Conservation (phyloP, 177 flowering plant species). For the Vitis hybrid region DNA sequence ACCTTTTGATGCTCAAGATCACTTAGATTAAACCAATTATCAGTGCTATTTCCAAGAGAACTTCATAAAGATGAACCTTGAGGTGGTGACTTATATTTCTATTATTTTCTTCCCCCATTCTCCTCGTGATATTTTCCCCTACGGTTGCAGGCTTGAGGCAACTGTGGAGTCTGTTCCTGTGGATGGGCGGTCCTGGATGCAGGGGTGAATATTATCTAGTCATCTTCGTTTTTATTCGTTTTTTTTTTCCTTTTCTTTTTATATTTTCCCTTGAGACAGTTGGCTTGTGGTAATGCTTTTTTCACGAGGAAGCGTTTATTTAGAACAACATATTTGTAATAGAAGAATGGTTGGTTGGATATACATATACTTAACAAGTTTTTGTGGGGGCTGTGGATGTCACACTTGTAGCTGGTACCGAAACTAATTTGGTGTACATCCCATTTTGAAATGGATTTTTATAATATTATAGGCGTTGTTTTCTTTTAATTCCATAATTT, state of each 20-base stretch:
- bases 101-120: background rate
- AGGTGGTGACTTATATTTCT: background rate
- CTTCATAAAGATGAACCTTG: no score
- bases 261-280: slow-evolving; percentile 8
- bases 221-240: background rate
- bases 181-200: slow-evolving; percentile 45
- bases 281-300: slow-evolving; percentile 11
- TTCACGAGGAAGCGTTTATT: background rate
- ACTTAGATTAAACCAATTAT: no score
- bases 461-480: background rate
- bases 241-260: slow-evolving; percentile 6
- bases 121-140: background rate
- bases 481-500: no score
- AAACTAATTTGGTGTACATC: background rate
- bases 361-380: background rate
- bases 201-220: slow-evolving; percentile 48
- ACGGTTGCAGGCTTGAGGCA: slow-evolving; percentile 37
- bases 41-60: no score
- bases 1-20: no score
- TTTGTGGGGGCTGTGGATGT: slow-evolving; percentile 10
- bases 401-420: slow-evolving; percentile 1
- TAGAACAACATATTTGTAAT: slow-evolving; percentile 20
- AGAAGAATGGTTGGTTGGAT: slow-evolving; percentile 21
- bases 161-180: slow-evolving; percentile 6
- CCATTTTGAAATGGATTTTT: background rate